Percentiles rank a stretch among this genome's conserved stretches.
These are phyloP conservation scores for Hirschioporus abietinus DNA, from an alignment of 768 basidiomycete species.

Conservation along the genomic window DNA sequence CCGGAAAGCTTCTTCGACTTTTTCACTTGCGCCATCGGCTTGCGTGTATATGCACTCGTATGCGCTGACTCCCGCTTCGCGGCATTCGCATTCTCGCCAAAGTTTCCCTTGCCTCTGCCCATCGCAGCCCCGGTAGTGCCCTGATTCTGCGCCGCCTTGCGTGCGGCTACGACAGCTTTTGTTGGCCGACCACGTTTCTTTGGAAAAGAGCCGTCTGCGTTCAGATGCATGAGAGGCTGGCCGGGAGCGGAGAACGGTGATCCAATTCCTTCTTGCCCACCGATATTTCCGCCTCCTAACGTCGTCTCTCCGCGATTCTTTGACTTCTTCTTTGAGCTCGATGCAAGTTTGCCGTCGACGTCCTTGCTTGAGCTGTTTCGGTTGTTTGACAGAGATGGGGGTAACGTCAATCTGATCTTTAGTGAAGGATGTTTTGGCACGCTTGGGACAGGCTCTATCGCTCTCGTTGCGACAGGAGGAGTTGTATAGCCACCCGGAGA, in stretches of 20 bases:
- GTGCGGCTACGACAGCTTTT: slow-evolving; percentile 37
- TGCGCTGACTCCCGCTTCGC: neutral
- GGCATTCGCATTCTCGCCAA: neutral
- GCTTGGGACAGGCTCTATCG: slow-evolving; percentile 20
- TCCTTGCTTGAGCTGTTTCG: slow-evolving; percentile 42
- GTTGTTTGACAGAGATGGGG: slow-evolving; percentile 25
- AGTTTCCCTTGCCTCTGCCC: no score
- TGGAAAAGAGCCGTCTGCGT: slow-evolving; percentile 18
- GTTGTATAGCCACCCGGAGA: slow-evolving; percentile 17
- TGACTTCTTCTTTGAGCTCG: slow-evolving; percentile 23
- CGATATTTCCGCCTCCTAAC: slow-evolving; percentile 33
- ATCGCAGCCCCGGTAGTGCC: neutral
- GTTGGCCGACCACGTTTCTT: slow-evolving; percentile 56
- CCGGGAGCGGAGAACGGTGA: slow-evolving; percentile 11
- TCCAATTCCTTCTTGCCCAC: slow-evolving; percentile 16
- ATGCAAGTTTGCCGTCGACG: slow-evolving; percentile 21
- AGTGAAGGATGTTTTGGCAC: slow-evolving; percentile 35
- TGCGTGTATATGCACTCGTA: neutral
- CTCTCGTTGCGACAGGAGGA: slow-evolving; percentile 29
- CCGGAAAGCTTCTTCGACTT: neutral
- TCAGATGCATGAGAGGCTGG: slow-evolving; percentile 21
- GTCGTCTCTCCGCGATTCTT: slow-evolving; percentile 29
- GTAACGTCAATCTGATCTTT: slow-evolving; percentile 72
- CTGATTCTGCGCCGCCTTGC: slow-evolving; percentile 20
- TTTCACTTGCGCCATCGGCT: neutral